phyloP scores from a whole-genome alignment of 2,329 filamentous ascomycete genomes.

The Fusarium begoniae region DNA sequence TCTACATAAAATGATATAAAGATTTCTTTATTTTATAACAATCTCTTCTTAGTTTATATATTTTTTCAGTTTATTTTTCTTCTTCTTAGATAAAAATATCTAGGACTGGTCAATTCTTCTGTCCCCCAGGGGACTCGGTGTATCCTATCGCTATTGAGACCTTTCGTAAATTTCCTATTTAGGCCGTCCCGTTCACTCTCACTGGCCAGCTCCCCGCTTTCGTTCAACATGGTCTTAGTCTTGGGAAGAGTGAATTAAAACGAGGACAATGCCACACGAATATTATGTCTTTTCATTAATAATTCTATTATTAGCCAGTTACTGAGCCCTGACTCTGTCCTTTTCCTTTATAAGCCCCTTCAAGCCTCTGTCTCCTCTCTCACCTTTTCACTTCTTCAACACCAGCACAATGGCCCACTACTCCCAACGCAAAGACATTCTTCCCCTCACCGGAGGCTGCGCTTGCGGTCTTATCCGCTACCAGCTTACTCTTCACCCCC shows the following conservation, averaged over 20 bases:
- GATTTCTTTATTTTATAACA: too few species aligned
- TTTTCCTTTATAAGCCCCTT: background rate
- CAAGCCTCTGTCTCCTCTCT: background rate
- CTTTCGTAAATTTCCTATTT: conserved; percentile 42
- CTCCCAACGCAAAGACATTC: conserved; percentile 37
- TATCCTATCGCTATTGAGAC: background rate
- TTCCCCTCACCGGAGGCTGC: conserved; percentile 61
- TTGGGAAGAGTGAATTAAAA: conserved; percentile 5
- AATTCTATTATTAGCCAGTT: background rate
- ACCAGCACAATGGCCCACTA: conserved; percentile 35
- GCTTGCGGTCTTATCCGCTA: conserved; percentile 76
- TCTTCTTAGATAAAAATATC: too few species aligned
- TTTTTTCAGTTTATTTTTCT: too few species aligned
- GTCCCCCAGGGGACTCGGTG: too few species aligned
- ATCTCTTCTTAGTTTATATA: too few species aligned
- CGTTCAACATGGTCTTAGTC: background rate
- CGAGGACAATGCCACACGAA: conserved; percentile 3
- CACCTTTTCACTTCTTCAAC: background rate
- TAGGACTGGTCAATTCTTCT: too few species aligned
- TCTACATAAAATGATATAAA: too few species aligned
- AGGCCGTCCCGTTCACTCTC: conserved; percentile 38
- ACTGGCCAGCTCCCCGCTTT: conserved; percentile 44
- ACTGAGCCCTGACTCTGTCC: background rate
- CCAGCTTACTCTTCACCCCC: conserved; percentile 65
- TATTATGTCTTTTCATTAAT: background rate